Conservation (phyloP, 2,329 filamentous ascomycete genomes). For the Gnomoniopsis sp. region DNA sequence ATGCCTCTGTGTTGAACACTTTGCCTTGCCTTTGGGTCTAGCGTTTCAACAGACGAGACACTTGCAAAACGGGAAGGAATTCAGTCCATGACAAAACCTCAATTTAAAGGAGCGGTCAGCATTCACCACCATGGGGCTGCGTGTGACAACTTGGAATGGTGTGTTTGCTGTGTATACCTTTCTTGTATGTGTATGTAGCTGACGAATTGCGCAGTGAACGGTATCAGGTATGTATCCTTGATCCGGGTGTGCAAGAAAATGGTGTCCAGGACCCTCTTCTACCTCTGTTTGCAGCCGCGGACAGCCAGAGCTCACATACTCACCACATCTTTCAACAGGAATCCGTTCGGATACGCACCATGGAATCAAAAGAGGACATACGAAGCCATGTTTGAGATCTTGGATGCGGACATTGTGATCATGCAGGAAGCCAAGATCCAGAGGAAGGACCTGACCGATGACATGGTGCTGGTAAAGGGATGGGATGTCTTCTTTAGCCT, state of each 20-base stretch:
- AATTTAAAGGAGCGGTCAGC: background rate
- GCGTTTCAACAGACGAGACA: background rate
- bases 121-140: slow-evolving; percentile 59
- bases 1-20: too few relatives aligned
- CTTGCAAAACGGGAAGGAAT: slow-evolving; percentile 1
- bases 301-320: background rate
- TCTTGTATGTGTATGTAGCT: slow-evolving; percentile 21
- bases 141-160: slow-evolving; percentile 89
- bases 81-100: background rate
- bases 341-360: slow-evolving; percentile 81
- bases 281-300: background rate
- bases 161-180: slow-evolving; percentile 25
- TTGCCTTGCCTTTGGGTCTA: too few relatives aligned
- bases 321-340: slow-evolving; percentile 42
- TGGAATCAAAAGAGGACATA: slow-evolving; percentile 72
- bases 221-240: slow-evolving; percentile 59
- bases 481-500: slow-evolving; percentile 98
- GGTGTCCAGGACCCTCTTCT: background rate
- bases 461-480: slow-evolving; percentile 91
- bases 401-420: slow-evolving; percentile 88
- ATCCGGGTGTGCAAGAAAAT: too few relatives aligned
- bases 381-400: slow-evolving; percentile 88
- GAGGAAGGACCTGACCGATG: slow-evolving; percentile 83
- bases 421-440: slow-evolving; percentile 98
- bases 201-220: slow-evolving; percentile 59